A percentile compares a stretch with the other conserved stretches of the same genome.
Conservation (phyloP, 306 rosid genomes). For the Astragalus glycyphyllos region DNA sequence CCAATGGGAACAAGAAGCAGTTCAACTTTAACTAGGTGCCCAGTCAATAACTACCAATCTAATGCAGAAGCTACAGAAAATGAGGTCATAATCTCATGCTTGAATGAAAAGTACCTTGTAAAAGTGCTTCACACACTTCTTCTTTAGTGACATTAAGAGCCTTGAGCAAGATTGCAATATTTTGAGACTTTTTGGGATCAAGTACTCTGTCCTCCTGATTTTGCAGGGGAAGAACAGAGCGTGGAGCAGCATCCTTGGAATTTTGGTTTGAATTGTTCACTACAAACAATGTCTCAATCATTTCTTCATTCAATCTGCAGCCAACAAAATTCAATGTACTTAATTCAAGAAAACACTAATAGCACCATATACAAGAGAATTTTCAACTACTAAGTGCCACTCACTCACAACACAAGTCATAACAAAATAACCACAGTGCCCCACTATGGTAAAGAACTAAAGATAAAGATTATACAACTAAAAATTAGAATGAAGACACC, state of each 20-base stretch:
- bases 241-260: slow-evolving; percentile 55
- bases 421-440: slow-evolving; percentile 4
- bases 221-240: slow-evolving; percentile 44
- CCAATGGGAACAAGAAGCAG: too few species aligned
- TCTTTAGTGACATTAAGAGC: slow-evolving; percentile 88
- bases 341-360: slow-evolving; percentile 43
- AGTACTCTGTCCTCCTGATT: slow-evolving; percentile 80
- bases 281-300: slow-evolving; percentile 83
- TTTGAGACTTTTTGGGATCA: slow-evolving; percentile 95
- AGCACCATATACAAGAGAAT: slow-evolving; percentile 16
- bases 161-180: slow-evolving; percentile 84
- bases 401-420: slow-evolving; percentile 24
- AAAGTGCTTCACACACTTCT: slow-evolving; percentile 87
- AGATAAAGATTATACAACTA: not conserved
- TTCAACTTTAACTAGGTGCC: not conserved
- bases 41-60: not conserved
- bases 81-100: not conserved
- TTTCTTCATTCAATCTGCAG: slow-evolving; percentile 91
- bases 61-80: slow-evolving; percentile 8
- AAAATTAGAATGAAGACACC: not conserved
- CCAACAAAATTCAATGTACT: slow-evolving; percentile 42
- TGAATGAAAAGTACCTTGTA: slow-evolving; percentile 66
- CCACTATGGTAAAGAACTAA: not conserved
- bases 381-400: not conserved
- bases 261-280: slow-evolving; percentile 57